A percentile compares a stretch with the other conserved stretches of the same genome.
Conservation (phyloP, 208 protist species). For the Wallacemonas collosoma region DNA sequence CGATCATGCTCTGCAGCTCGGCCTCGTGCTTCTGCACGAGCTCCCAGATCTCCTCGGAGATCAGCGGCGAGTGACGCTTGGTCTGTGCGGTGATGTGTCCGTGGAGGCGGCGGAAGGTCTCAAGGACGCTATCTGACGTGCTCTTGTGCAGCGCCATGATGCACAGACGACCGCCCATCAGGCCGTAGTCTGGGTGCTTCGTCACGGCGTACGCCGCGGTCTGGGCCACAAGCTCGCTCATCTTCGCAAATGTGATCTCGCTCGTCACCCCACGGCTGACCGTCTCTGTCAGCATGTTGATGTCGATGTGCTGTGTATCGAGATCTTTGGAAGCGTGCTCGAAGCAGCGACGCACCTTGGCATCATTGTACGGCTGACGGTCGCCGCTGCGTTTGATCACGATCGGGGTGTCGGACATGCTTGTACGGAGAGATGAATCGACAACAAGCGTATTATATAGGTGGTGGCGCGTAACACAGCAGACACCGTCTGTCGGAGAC, state of each 20-base stretch:
- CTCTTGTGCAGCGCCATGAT: slow-evolving; percentile 98
- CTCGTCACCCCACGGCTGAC: slow-evolving; percentile 88
- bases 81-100: slow-evolving; percentile 91
- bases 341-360: slow-evolving; percentile 63
- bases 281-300: slow-evolving; percentile 85
- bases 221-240: slow-evolving; percentile 97
- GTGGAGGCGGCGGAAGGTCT: slow-evolving; percentile 92
- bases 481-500: neutral
- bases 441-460: slow-evolving; percentile 1
- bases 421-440: neutral
- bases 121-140: slow-evolving; percentile 88
- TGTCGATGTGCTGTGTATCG: slow-evolving; percentile 58
- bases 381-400: slow-evolving; percentile 78
- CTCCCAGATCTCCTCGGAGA: slow-evolving; percentile 94
- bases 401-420: slow-evolving; percentile 26
- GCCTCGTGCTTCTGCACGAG: slow-evolving; percentile 84
- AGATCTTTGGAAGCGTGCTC: slow-evolving; percentile 47
- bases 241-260: slow-evolving; percentile 86
- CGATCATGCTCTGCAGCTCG: slow-evolving; percentile 90
- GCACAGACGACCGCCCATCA: slow-evolving; percentile 97
- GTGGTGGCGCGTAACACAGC: slow-evolving; percentile 9
- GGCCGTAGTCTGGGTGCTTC: slow-evolving; percentile 97
- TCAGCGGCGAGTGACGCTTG: slow-evolving; percentile 79
- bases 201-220: slow-evolving; percentile 96
- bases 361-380: slow-evolving; percentile 49